Base-by-base conservation (phyloP, 345 rosid genomes). In the Xanthoceras sorbifolium region DNA sequence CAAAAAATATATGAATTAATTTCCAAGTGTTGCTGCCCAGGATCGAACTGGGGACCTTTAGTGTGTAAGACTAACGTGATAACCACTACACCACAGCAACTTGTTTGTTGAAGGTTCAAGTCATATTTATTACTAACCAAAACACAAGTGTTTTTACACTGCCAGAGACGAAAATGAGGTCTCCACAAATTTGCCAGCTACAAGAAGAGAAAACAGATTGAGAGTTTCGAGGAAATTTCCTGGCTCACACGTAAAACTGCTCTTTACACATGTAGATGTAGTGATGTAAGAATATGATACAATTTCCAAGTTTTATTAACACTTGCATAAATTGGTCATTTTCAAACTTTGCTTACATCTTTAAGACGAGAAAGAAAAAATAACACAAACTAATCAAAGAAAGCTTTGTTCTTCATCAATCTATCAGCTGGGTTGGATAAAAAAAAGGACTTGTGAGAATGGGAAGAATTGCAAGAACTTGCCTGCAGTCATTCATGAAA, bases 11-110 rank as follows among this genome's bases (percentile, higher is more conserved):
- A n/a, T n/a, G n/a, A n/a, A n/a, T n/a, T n/a, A n/a, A n/a, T n/a
- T n/a, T n/a, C n/a, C n/a, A n/a, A n/a, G n/a, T 87, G 90, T 60
- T 87, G 78, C 86, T 87, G 87, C 88, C 85, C 85, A 86, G 84
- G 83, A 86, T 86, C 86, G 79, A 84, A 83, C 87, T 81, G 82
- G 86, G 42, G 89, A 79, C 86, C 84, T 82, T 88, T 77, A 77
- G 85, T 76, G 89, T 84, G 91, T 86, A 88, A 84, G 79, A 79
- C 87, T 78, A 79, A 86, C 84, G 83, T 86, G 85, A 88, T 86
- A 81, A 82, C 86, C 87, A 79, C 91, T 86, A 86, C 85, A 85
- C 87, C 87, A 82, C 85, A 86, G 84, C 86, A 82, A 79, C 85
- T 12, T 11, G 1, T 1, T 9, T 11, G 38, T 29, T 63, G 5